These are phyloP conservation scores for Suhomyces prunicola DNA, from an alignment of 805 yeast species.

Conservation along the genomic window DNA sequence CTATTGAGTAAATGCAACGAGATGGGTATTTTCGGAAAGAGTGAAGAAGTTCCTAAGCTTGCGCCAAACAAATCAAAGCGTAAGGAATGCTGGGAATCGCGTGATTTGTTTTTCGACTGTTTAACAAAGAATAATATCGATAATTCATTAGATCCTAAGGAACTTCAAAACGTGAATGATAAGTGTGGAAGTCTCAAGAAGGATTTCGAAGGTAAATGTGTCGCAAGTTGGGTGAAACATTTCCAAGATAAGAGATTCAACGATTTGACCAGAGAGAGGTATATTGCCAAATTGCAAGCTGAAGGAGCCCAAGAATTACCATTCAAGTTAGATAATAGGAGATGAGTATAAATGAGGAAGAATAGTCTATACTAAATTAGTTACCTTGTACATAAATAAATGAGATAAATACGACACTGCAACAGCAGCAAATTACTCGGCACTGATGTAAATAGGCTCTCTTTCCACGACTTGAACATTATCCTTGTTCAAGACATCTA, in stretches of 20 bases:
- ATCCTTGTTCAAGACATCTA: constrained; percentile 24
- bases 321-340: constrained; percentile 24
- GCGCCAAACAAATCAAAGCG: constrained; percentile 68
- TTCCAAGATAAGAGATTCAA: constrained; percentile 87
- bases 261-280: constrained; percentile 66
- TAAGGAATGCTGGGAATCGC: constrained; percentile 82
- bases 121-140: constrained; percentile 63
- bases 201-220: constrained; percentile 73
- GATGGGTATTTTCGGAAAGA: constrained; percentile 53
- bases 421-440: constrained; percentile 13
- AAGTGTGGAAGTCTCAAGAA: constrained; percentile 56
- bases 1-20: not conserved
- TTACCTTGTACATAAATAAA: constrained; percentile 1
- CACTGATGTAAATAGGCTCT: constrained; percentile 33
- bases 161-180: constrained; percentile 43
- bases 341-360: constrained; percentile 5
- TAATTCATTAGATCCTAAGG: constrained; percentile 62
- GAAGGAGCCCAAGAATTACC: constrained; percentile 51
- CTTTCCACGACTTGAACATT: constrained; percentile 20
- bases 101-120: constrained; percentile 77
- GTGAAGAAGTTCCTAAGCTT: constrained; percentile 27
- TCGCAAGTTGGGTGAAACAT: constrained; percentile 81
- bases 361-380: not conserved
- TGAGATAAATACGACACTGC: not conserved
- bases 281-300: constrained; percentile 66